These are phyloP conservation scores for Microcera coccophila DNA, from an alignment of 2,329 filamentous ascomycete genomes.

Conservation along the genomic window DNA sequence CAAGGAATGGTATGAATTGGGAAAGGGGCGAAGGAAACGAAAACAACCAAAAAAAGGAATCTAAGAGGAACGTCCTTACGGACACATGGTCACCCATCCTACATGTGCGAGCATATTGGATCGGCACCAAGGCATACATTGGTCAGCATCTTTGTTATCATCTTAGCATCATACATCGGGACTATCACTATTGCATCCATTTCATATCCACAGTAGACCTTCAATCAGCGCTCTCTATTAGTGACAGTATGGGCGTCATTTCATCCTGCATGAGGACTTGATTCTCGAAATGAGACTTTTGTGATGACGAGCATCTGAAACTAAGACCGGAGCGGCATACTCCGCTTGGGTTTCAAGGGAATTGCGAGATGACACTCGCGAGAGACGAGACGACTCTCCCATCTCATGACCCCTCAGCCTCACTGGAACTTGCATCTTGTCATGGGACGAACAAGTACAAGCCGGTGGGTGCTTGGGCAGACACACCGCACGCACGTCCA, in stretches of 20 bases:
- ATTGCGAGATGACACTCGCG: neutral
- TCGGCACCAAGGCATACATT: neutral
- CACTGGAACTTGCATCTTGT: neutral
- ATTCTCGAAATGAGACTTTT: neutral
- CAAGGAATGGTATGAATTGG: neutral
- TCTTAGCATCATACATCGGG: neutral
- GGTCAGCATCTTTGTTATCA: neutral
- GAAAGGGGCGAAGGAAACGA: neutral
- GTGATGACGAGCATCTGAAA: neutral
- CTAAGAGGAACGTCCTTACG: neutral
- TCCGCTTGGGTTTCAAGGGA: neutral
- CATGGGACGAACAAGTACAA: neutral
- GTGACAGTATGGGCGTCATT: no score
- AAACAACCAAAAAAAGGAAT: constrained; percentile 1
- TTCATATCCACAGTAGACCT: neutral
- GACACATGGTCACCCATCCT: neutral
- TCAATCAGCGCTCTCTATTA: neutral
- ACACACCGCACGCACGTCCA: neutral
- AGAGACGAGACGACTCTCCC: neutral
- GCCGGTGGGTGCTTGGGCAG: neutral
- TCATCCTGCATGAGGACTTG: neutral
- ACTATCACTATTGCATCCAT: neutral
- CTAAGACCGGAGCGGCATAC: neutral
- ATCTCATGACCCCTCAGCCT: neutral
- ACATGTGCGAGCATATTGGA: neutral